These are phyloP conservation scores for Dendrobium catenatum DNA, from an alignment of 106 monocot genomes.

Conservation along the genomic window DNA sequence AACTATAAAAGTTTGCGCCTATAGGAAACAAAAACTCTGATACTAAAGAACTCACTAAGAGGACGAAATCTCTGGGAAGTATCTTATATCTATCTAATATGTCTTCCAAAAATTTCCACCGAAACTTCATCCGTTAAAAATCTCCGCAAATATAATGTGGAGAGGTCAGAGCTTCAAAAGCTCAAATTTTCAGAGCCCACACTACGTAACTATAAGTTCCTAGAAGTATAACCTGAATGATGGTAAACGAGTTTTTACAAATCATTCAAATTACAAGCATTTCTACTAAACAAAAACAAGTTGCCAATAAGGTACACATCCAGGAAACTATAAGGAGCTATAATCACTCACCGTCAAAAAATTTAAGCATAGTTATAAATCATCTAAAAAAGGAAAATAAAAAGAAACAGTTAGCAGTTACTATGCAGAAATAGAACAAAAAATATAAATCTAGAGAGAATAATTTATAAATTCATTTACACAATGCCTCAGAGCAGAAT, in stretches of 20 bases:
- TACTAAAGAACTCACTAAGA: no score
- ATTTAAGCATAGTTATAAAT: not conserved
- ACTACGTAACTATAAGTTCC: not conserved
- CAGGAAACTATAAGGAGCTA: not conserved
- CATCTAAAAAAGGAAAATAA: not conserved
- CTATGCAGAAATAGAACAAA: not conserved
- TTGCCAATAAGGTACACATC: not conserved
- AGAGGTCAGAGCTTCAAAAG: no score
- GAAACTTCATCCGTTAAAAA: no score
- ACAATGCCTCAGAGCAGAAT: not conserved
- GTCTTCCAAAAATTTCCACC: no score
- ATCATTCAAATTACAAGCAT: conserved; percentile 1
- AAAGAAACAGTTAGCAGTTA: not conserved
- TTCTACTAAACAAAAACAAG: not conserved
- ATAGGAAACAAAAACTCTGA: no score
- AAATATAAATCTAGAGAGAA: not conserved
- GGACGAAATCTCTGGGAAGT: no score
- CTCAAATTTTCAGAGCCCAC: no score
- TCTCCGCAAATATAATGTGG: no score
- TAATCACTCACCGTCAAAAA: not conserved
- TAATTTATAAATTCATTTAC: not conserved
- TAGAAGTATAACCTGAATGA: not conserved
- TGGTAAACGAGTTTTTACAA: not conserved
- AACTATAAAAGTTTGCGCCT: no score
- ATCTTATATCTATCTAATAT: no score